Evolutionary conservation across 805 yeast species (phyloP).

Genomic region (Zygoascus flipseniorum): DNA sequence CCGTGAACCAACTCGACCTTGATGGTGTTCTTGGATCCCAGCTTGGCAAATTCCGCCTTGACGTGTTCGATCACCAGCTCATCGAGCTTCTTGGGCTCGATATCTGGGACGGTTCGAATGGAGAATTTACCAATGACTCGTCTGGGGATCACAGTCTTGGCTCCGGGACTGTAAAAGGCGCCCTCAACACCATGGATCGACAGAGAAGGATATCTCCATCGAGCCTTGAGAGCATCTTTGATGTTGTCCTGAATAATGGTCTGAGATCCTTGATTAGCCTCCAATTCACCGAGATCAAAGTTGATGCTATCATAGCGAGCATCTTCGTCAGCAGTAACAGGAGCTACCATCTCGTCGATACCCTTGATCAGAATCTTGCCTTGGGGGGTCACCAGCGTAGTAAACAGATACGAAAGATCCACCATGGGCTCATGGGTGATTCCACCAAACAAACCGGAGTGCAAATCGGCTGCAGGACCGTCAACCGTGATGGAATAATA

Average conservation of each 20-base stretch:
- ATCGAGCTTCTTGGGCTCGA: constrained; percentile 71
- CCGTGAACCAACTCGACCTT: constrained; percentile 77
- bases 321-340: constrained; percentile 73
- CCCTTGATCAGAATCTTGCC: constrained; percentile 89
- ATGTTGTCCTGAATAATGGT: constrained; percentile 71
- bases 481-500: constrained; percentile 74
- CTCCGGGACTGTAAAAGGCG: constrained; percentile 91
- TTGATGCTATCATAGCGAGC: constrained; percentile 77
- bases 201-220: constrained; percentile 98
- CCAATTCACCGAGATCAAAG: constrained; percentile 74
- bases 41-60: constrained; percentile 51
- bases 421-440: constrained; percentile 96
- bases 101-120: constrained; percentile 94
- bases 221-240: constrained; percentile 85
- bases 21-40: constrained; percentile 70
- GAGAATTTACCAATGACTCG: constrained; percentile 91
- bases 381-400: constrained; percentile 65
- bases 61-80: constrained; percentile 67
- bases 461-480: constrained; percentile 97
- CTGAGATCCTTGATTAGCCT: constrained; percentile 80
- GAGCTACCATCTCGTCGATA: constrained; percentile 88
- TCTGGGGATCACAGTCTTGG: constrained; percentile 97
- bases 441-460: constrained; percentile 97
- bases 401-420: constrained; percentile 72
- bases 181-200: constrained; percentile 97